These are phyloP conservation scores for Cucumis hystrix DNA, from an alignment of 306 rosid genomes.

Conservation along the genomic window DNA sequence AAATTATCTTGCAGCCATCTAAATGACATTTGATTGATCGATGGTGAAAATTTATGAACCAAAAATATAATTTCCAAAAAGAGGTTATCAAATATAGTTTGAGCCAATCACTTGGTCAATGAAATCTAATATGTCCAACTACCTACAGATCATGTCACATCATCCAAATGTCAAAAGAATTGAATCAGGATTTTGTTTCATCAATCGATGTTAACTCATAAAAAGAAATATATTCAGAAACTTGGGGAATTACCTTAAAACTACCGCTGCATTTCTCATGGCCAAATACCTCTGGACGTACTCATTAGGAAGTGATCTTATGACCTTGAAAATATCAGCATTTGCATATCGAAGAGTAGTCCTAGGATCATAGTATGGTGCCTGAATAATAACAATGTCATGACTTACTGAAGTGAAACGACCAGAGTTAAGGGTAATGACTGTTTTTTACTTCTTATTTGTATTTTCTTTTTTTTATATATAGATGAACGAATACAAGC, in stretches of 20 bases:
- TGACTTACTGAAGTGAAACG: neutral
- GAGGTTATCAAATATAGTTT: neutral
- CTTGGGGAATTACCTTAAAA: constrained; percentile 37
- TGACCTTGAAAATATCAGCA: constrained; percentile 62
- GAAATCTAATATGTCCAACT: neutral
- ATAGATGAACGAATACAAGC: too few relatives aligned
- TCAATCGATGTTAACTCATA: neutral
- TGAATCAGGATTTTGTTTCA: neutral
- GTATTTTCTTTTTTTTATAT: too few relatives aligned
- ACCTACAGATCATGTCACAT: neutral
- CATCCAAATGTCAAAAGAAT: neutral
- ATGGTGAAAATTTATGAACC: neutral
- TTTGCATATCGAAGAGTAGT: constrained; percentile 79
- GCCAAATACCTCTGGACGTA: constrained; percentile 77
- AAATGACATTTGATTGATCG: neutral
- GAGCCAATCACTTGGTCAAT: neutral
- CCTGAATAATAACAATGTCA: constrained; percentile 36
- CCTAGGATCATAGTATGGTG: constrained; percentile 81
- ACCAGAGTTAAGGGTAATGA: neutral
- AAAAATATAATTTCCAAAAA: neutral
- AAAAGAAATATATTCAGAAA: neutral
- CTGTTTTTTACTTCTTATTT: too few relatives aligned
- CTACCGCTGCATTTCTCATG: constrained; percentile 70
- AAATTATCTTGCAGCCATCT: neutral
- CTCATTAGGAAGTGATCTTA: constrained; percentile 78